Evolutionary conservation across 1,284 basidiomycete genomes (phyloP).

Genomic region (Phaffia rhodozyma): DNA sequence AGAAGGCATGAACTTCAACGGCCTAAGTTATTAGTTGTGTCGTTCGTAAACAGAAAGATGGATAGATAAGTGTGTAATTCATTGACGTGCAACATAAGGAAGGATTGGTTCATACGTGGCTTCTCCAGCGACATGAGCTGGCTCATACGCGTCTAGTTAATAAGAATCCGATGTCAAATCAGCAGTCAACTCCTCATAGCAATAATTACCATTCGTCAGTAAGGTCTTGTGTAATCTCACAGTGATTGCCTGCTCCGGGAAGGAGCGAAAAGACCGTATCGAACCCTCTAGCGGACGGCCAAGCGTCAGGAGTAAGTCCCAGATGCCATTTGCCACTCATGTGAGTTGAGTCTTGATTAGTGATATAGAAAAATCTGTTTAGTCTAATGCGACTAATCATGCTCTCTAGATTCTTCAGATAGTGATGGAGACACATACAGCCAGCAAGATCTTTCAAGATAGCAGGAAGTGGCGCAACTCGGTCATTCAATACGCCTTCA

Average conservation of each 20-base stretch:
- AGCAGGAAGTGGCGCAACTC: slow-evolving; percentile 29
- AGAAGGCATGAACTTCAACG: slow-evolving; percentile 3
- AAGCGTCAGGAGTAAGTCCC: slow-evolving; percentile 24
- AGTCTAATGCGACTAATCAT: background rate
- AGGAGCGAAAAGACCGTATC: slow-evolving; percentile 27
- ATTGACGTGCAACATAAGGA: background rate
- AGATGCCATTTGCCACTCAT: slow-evolving; percentile 31
- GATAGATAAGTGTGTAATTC: background rate
- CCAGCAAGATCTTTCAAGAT: slow-evolving; percentile 25
- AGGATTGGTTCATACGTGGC: background rate
- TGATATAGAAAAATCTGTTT: background rate
- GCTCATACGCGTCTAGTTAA: slow-evolving; percentile 5
- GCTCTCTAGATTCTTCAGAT: too few relatives aligned
- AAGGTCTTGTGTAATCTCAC: background rate
- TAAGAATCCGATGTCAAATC: background rate
- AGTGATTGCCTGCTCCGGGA: slow-evolving; percentile 30
- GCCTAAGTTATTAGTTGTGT: background rate
- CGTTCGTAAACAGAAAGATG: background rate
- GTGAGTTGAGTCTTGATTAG: background rate
- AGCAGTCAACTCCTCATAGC: background rate
- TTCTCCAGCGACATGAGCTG: slow-evolving; percentile 3
- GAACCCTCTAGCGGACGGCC: slow-evolving; percentile 27
- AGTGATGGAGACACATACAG: background rate
- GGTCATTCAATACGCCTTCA: slow-evolving; percentile 6
- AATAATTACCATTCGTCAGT: too few relatives aligned